Evolutionary conservation across 2,329 filamentous ascomycete genomes (phyloP).

Genomic region (Balansia obtecta): DNA sequence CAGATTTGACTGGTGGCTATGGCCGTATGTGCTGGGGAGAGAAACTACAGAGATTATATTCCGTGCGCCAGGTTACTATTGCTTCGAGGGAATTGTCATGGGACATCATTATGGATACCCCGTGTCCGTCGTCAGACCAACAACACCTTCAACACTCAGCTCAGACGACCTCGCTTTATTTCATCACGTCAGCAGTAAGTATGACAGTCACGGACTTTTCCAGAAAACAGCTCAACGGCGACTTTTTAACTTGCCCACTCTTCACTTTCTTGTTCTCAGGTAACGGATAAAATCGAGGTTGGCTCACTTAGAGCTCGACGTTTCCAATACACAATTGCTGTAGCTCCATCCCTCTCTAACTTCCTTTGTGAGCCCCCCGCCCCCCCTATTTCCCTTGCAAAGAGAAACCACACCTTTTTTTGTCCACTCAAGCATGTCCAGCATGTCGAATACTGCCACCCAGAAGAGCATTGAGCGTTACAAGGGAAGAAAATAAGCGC

Average conservation of each 20-base stretch:
- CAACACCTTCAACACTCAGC: constrained; percentile 24
- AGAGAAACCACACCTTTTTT: not conserved
- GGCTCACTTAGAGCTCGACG: not conserved
- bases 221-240: constrained; percentile 15
- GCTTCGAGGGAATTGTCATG: too few species aligned
- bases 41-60: too few species aligned
- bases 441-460: not conserved
- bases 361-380: not conserved
- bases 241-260: constrained; percentile 23
- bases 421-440: not conserved
- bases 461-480: not conserved
- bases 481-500: not conserved
- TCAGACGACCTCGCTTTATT: constrained; percentile 19
- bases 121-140: too few species aligned
- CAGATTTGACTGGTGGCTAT: too few species aligned
- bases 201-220: constrained; percentile 21
- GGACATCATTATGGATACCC: too few species aligned
- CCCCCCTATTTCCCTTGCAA: not conserved
- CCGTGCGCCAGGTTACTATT: too few species aligned
- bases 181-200: constrained; percentile 14
- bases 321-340: not conserved
- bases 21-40: too few species aligned
- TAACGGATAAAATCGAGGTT: not conserved
- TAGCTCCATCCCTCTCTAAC: not conserved
- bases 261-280: not conserved